Percentiles rank a stretch among this genome's conserved stretches.
These are phyloP conservation scores for Colletotrichum cordylinicola DNA, from an alignment of 2,329 filamentous ascomycete species.

Conservation along the genomic window DNA sequence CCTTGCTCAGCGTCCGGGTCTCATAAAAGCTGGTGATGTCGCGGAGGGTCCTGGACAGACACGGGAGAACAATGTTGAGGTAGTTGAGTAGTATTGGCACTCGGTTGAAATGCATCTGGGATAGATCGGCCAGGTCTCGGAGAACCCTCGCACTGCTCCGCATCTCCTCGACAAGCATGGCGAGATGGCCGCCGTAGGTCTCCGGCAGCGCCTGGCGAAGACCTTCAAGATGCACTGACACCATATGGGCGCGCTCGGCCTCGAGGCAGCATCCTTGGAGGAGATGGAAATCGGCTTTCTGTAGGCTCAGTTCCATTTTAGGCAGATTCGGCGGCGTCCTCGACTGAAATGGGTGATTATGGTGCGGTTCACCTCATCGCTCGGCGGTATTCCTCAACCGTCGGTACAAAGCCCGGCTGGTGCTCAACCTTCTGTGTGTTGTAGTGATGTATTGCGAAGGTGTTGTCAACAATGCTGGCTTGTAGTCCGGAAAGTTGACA, in stretches of 20 bases:
- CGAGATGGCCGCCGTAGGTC: slow-evolving; percentile 51
- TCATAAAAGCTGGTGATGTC: slow-evolving; percentile 60
- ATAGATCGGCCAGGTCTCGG: slow-evolving; percentile 59
- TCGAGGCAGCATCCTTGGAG: slow-evolving; percentile 60
- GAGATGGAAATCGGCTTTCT: slow-evolving; percentile 39
- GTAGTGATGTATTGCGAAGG: background rate
- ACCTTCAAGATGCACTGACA: slow-evolving; percentile 52
- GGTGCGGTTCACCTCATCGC: background rate
- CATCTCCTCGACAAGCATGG: slow-evolving; percentile 53
- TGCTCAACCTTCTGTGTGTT: background rate
- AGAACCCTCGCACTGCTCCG: slow-evolving; percentile 49
- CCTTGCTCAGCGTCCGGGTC: slow-evolving; percentile 51
- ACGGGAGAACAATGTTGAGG: slow-evolving; percentile 62
- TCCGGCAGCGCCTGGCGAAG: slow-evolving; percentile 52
- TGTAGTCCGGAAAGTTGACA: background rate
- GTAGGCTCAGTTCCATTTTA: slow-evolving; percentile 24
- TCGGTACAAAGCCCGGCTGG: background rate
- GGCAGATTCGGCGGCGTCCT: background rate
- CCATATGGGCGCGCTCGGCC: slow-evolving; percentile 56
- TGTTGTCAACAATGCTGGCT: background rate
- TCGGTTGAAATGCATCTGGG: slow-evolving; percentile 55
- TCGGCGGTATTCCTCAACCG: background rate
- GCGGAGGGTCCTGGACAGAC: slow-evolving; percentile 55
- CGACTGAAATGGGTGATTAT: background rate
- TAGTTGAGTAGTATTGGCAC: slow-evolving; percentile 59